These are phyloP conservation scores for Colletotrichum truncatum DNA, from an alignment of 2,329 filamentous ascomycete genomes.

Conservation along the genomic window DNA sequence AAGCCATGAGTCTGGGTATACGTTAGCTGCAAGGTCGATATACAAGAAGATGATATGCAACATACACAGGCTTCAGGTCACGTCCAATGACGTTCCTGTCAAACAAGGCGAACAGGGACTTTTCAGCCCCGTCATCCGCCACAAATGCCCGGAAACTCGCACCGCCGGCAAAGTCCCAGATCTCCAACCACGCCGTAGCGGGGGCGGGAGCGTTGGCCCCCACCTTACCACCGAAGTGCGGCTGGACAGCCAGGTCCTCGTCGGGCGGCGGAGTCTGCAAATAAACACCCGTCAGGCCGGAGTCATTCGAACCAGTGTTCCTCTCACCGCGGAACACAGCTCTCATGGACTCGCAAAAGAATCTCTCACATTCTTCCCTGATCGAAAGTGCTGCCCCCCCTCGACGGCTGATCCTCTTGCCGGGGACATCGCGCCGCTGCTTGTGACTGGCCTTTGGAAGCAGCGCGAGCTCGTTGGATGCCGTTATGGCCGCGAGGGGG, in stretches of 20 bases:
- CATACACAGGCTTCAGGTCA: conserved; percentile 89
- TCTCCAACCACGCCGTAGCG: conserved; percentile 73
- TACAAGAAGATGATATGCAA: conserved; percentile 30
- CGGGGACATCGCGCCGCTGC: conserved; percentile 50
- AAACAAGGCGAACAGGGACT: conserved; percentile 88
- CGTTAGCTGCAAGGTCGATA: conserved; percentile 36
- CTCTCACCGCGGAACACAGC: conserved; percentile 96
- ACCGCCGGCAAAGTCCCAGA: conserved; percentile 87
- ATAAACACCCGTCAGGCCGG: conserved; percentile 85
- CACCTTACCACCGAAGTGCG: conserved; percentile 29
- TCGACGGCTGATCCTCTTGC: conserved; percentile 60
- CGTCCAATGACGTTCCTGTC: conserved; percentile 74
- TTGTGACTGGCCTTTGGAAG: conserved; percentile 61
- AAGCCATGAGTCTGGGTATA: conserved; percentile 77
- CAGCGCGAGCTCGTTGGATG: conserved; percentile 73
- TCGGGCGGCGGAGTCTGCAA: conserved; percentile 64
- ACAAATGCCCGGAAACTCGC: conserved; percentile 89
- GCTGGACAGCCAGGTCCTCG: conserved; percentile 49
- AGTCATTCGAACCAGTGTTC: conserved; percentile 79
- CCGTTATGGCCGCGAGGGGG: conserved; percentile 81
- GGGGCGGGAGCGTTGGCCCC: conserved; percentile 30
- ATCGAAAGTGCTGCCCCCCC: conserved; percentile 96
- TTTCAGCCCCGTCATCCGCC: conserved; percentile 73
- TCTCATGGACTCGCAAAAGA: conserved; percentile 97
- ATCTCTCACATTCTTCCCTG: conserved; percentile 99